Evolutionary conservation across 192 early-diverging fungal species (phyloP).

Genomic region (Bifiguratus adelaidae): DNA sequence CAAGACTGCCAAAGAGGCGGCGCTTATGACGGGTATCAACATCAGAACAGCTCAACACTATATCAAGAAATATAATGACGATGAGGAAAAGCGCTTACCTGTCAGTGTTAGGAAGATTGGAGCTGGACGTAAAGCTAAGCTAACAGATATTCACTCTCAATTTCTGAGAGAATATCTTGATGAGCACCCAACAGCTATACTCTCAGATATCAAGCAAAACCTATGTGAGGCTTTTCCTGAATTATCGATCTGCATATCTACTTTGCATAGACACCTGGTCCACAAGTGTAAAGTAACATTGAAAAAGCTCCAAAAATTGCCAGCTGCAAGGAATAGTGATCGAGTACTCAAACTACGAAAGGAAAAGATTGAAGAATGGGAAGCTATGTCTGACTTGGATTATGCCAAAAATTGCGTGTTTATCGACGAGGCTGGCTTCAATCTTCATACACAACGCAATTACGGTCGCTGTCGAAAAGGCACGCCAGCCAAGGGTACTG

Average conservation of each 20-base stretch:
- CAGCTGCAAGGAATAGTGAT: constrained; percentile 1
- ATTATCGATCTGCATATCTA: neutral
- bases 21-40: neutral
- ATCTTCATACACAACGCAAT: constrained; percentile 10
- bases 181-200: no score
- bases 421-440: constrained; percentile 19
- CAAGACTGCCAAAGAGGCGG: constrained; percentile 1
- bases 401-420: constrained; percentile 6
- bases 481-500: neutral
- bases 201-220: neutral
- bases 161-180: constrained; percentile 1
- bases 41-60: neutral
- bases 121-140: constrained; percentile 4
- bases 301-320: constrained; percentile 2
- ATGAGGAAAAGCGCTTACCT: neutral
- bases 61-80: constrained; percentile 1
- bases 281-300: neutral
- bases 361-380: constrained; percentile 4
- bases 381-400: constrained; percentile 3
- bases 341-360: constrained; percentile 2
- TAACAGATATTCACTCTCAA: constrained; percentile 1
- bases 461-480: constrained; percentile 10
- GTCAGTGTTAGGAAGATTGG: neutral
- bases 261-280: constrained; percentile 2
- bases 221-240: neutral